Percentiles rank a stretch among this genome's conserved stretches.
Evolutionary conservation across 1,284 basidiomycete species (phyloP).

Genomic region (Ganoderma multipileum): DNA sequence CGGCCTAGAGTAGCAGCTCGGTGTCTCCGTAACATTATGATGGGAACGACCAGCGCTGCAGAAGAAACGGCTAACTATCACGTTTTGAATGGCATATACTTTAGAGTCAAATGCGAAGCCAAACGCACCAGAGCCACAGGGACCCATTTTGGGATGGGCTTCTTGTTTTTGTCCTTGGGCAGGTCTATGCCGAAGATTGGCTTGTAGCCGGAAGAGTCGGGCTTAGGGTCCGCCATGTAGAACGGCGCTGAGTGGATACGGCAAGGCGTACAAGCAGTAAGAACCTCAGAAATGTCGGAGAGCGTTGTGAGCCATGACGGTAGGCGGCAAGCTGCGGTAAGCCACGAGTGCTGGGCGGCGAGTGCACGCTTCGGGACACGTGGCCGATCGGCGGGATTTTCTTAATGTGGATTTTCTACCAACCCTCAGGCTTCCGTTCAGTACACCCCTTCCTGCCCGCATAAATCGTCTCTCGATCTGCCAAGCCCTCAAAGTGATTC

Average conservation of each 20-base stretch:
- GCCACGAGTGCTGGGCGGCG: not conserved
- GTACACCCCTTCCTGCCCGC: too few relatives aligned
- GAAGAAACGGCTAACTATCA: constrained; percentile 46
- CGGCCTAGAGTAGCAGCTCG: constrained; percentile 30
- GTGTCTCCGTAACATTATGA: constrained; percentile 45
- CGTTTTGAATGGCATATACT: not conserved
- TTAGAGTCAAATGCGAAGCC: not conserved
- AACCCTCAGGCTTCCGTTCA: not conserved
- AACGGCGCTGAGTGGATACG: not conserved
- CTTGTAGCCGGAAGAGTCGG: constrained; percentile 17
- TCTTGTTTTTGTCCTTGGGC: constrained; percentile 21
- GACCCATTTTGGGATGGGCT: constrained; percentile 36
- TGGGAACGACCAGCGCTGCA: constrained; percentile 43
- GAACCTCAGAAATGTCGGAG: not conserved
- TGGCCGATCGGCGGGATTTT: not conserved
- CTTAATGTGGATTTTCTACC: not conserved
- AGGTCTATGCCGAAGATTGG: constrained; percentile 20
- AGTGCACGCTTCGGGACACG: not conserved
- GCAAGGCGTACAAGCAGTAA: not conserved
- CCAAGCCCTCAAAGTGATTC: not conserved
- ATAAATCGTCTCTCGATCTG: too few relatives aligned
- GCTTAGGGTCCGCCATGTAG: constrained; percentile 4
- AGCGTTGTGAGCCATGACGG: not conserved
- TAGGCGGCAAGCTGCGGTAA: too few relatives aligned
- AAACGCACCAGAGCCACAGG: constrained; percentile 36